Evolutionary conservation across 441 rosid genomes (phyloP).

Genomic region (Flueggea neowawraea): DNA sequence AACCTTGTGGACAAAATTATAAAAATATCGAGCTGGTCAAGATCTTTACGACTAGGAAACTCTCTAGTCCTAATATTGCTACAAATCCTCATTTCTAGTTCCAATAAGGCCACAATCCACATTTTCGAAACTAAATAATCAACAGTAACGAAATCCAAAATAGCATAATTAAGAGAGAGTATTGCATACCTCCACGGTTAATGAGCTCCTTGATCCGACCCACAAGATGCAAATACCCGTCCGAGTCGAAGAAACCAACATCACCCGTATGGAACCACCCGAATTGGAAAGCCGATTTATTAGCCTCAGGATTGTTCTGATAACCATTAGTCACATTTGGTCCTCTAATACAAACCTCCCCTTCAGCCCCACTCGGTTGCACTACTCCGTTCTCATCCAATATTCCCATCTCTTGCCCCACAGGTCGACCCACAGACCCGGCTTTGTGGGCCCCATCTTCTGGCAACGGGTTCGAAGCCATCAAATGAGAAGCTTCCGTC

Average conservation of each 20-base stretch:
- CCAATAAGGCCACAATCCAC: no score
- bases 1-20: no score
- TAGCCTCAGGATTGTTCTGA: slow-evolving; percentile 81
- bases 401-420: slow-evolving; percentile 78
- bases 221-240: slow-evolving; percentile 76
- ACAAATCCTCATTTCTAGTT: no score
- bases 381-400: slow-evolving; percentile 59
- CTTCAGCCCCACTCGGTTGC: slow-evolving; percentile 37
- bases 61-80: no score
- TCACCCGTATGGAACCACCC: slow-evolving; percentile 97
- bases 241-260: slow-evolving; percentile 61
- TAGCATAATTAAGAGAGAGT: no score
- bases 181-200: slow-evolving; percentile 77
- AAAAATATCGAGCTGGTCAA: no score
- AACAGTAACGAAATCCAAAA: no score
- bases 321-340: slow-evolving; percentile 81
- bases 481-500: slow-evolving; percentile 83
- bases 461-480: slow-evolving; percentile 80
- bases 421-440: slow-evolving; percentile 91
- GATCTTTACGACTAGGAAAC: no score
- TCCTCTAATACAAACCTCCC: slow-evolving; percentile 85
- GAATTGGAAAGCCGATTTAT: slow-evolving; percentile 66
- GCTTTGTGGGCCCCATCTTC: slow-evolving; percentile 75
- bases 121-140: no score
- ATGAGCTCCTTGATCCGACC: slow-evolving; percentile 94